Evolutionary conservation across 805 yeast genomes (phyloP).

Genomic region (Saccharomycopsis javanensis): DNA sequence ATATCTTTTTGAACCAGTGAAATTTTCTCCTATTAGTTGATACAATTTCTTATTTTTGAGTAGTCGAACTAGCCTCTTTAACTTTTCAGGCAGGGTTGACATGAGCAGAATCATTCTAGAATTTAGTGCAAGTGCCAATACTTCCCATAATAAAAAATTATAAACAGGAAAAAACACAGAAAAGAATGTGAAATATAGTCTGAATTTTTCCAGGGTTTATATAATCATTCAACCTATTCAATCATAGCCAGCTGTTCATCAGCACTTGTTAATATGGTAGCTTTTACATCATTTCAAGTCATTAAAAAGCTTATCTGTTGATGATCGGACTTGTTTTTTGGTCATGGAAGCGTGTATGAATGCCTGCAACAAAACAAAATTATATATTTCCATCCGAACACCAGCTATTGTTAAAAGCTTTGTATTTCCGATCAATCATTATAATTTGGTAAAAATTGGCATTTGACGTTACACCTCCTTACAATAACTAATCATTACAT

Average conservation of each 20-base stretch:
- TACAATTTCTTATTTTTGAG: conserved; percentile 9
- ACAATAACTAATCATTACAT: no score
- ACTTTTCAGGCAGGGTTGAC: background rate
- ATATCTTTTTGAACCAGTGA: conserved; percentile 14
- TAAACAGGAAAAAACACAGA: no score
- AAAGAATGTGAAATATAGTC: no score
- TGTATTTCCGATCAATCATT: background rate
- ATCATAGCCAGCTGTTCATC: background rate
- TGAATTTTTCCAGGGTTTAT: background rate
- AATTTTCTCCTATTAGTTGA: conserved; percentile 2
- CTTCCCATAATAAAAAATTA: background rate
- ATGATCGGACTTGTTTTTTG: background rate
- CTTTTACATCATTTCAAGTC: background rate
- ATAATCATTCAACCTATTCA: no score
- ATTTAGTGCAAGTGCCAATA: background rate
- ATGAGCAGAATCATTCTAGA: background rate
- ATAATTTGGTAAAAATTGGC: background rate
- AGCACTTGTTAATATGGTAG: background rate
- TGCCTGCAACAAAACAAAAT: background rate
- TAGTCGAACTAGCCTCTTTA: background rate
- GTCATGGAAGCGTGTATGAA: background rate
- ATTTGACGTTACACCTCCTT: no score
- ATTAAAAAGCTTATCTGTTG: background rate
- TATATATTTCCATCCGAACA: background rate
- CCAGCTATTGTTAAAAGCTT: background rate